Evolutionary conservation across 2,329 filamentous ascomycete species (phyloP).

Genomic region (Ophiostoma quercus): DNA sequence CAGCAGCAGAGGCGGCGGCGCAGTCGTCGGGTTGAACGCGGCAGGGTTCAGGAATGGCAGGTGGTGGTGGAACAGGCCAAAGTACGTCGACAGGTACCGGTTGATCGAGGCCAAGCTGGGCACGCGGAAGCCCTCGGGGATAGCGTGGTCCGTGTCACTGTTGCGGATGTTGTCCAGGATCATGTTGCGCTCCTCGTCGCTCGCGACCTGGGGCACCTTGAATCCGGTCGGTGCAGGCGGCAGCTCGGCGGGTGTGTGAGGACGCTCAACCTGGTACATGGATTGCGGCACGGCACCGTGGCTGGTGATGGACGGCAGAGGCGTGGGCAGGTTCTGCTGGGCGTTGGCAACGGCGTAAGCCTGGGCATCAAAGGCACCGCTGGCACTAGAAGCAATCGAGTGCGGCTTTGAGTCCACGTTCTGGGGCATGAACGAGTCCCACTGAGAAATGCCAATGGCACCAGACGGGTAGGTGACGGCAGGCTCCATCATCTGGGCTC

Average conservation of each 20-base stretch:
- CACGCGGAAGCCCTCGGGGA: constrained; percentile 84
- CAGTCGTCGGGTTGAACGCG: constrained; percentile 76
- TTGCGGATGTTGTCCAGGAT: constrained; percentile 82
- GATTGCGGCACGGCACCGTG: constrained; percentile 63
- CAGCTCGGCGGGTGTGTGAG: constrained; percentile 64
- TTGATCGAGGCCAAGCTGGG: constrained; percentile 78
- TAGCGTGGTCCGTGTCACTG: constrained; percentile 72
- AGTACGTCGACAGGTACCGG: constrained; percentile 91
- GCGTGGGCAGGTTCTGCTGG: constrained; percentile 52
- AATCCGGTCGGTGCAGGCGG: constrained; percentile 62
- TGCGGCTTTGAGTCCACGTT: constrained; percentile 68
- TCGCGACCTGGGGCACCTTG: constrained; percentile 72
- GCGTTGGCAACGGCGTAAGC: constrained; percentile 56
- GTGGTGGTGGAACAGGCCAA: constrained; percentile 94
- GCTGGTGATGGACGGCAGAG: constrained; percentile 65
- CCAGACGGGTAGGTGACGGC: constrained; percentile 71
- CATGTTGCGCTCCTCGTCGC: constrained; percentile 76
- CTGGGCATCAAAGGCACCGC: constrained; percentile 63
- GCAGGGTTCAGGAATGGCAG: constrained; percentile 90
- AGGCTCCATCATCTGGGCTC: constrained; percentile 68
- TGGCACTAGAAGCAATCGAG: constrained; percentile 61
- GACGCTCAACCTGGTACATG: constrained; percentile 63
- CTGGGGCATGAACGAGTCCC: constrained; percentile 81
- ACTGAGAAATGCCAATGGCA: constrained; percentile 77
- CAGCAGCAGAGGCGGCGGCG: constrained; percentile 76